Base-by-base conservation (phyloP, 176 grass and related monocot species). In the Oryza officinalis region DNA sequence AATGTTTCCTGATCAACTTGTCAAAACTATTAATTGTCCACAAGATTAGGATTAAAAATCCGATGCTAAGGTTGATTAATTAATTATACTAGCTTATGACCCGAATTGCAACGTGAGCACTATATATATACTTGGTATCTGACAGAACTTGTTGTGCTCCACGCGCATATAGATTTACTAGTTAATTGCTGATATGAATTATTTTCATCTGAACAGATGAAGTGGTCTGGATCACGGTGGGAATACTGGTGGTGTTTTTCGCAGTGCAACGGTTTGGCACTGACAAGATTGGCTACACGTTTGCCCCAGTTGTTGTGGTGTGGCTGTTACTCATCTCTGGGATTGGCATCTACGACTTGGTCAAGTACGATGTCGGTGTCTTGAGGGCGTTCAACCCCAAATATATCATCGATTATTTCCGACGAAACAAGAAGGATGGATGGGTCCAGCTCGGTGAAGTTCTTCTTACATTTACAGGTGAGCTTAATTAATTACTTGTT, bases 381-480 rank as follows among this genome's bases (percentile, higher is more conserved):
- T 38, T 93, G 26, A 81, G 43, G n/a, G 93, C 93, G 15, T 88
- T 95, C 63, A 79, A 90, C 79, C 83, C 93, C 1, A 86, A 88
- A 43, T 90, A 95, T 33, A 93, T 93, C 43, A 37, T 95, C 25
- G 72, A 92, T 33, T 95, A 93, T 76, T 95, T 95, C 27, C 69
- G 75, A 50, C 81, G 88, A 67, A 95, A 86, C 17, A 87, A 85
- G n/a, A 95, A 90, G 31, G 63, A 90, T 49, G 93, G 85, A 27
- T 95, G 93, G 93, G 74, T 95, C 10, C 90, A 88, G 1, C 84
- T 95, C 18, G 93, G 90, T 65, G 93, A 91, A 44, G 59, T 95
- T 67, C 79, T 93, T 8, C 86, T 95, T n/a, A 88, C 85, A 35
- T 92, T 92, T 37, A 95, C 93, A 63, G 93, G 93, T 92, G 45